Base-by-base conservation (phyloP, 1,284 basidiomycete genomes). In the Fomitiporia mediterranea region DNA sequence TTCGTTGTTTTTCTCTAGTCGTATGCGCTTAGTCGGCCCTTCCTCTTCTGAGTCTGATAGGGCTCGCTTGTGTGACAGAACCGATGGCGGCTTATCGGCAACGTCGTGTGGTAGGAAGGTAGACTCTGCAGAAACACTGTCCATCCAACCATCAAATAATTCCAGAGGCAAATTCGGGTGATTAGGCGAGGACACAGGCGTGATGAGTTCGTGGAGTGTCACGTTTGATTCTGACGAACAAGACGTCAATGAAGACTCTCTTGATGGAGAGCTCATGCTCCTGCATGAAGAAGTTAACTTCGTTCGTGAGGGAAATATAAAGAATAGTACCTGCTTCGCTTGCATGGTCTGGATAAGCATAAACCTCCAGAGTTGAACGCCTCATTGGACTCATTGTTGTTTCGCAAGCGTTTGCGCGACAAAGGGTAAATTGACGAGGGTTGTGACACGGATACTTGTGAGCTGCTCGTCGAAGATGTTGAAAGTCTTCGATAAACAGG, bases 31-130 rank as follows among this genome's bases (percentile, higher is more conserved):
- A 17, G 51, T 15, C n/a, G 32, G 17, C 11, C 4, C 23, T 9
- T 3, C 38, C 23, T 19, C 17, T 7, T 65, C 66, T 0, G 59
- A 51, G 4, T 3, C 40, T n/a, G 44, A 17, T 9, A 66, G 66
- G 6, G 66, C 64, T 39, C 73, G 68, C 53, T 74, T 73, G 28
- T 64, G 62, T 23, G 61, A 46, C 2, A n/a, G 17, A n/a, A 51
- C 34, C 19, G 35, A 7, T 9, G 2, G 25, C 32, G 38, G 28
- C 48, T 53, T 44, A 9, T 53, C 50, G 2, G 28, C 44, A 28
- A n/a, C 9, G 15, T 46, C 44, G 44, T 46, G 37, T 11, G 51
- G 35, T 11, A 52, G 27, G 27, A 43, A 40, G 7, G 9, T 11
- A 1, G 37, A 21, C 23, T 42, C 35, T 13, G 38, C 17, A 17